phyloP scores from a whole-genome alignment of 257 asterid species.

The Nemophila menziesii region DNA sequence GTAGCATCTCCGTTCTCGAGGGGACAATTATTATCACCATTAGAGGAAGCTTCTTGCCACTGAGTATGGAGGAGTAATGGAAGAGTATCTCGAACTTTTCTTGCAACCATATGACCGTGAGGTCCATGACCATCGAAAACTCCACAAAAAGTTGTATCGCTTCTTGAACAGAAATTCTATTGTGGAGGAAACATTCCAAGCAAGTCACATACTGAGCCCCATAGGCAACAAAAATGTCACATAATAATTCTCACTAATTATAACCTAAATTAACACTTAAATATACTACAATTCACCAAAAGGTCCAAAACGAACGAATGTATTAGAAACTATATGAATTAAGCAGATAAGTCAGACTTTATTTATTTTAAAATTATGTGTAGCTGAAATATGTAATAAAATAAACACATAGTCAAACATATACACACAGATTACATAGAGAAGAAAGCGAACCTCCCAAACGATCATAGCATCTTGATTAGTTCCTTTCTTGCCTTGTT shows the following conservation, averaged over 20 bases:
- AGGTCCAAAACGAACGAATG: no score
- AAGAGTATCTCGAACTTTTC: slow-evolving; percentile 81
- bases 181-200: slow-evolving; percentile 48
- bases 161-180: slow-evolving; percentile 62
- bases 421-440: no score
- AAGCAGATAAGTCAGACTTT: no score
- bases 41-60: slow-evolving; percentile 48
- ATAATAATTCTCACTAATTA: slow-evolving; percentile 8
- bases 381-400: no score
- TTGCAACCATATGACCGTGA: slow-evolving; percentile 90
- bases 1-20: slow-evolving; percentile 26
- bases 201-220: slow-evolving; percentile 65
- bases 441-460: slow-evolving; percentile 72
- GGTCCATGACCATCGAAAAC: slow-evolving; percentile 99
- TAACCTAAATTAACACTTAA: slow-evolving; percentile 7
- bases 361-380: no score
- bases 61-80: slow-evolving; percentile 55
- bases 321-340: no score
- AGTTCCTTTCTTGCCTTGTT: slow-evolving; percentile 94
- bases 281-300: no score
- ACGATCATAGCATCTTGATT: slow-evolving; percentile 95
- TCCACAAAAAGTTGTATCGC: slow-evolving; percentile 60
- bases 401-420: no score
- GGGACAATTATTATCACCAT: slow-evolving; percentile 22
- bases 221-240: slow-evolving; percentile 17